Evolutionary conservation across 345 rosid genomes (phyloP), one percentile per base, ranked within the genome.

Genomic region (Eucalyptus shirleyi): DNA sequence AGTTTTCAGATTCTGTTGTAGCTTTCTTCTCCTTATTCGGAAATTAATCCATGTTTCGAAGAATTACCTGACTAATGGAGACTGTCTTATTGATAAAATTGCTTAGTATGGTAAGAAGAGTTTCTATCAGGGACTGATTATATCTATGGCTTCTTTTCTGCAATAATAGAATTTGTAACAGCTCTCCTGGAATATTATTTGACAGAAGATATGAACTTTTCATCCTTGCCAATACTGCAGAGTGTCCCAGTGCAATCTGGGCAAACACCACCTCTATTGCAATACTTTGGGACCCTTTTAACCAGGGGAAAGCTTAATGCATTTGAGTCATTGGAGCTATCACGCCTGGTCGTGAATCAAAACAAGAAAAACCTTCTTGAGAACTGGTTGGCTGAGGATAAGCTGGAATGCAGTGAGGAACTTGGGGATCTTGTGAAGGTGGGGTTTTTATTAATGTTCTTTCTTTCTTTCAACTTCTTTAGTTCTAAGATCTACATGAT

Each of bases 341-440:
- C 99, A 86, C 99, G 99, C 55, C 98, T 98, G 59, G 99, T 98
- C 65, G 99, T 97, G 90, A 98, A 97, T 91, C 99, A 98, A 93
- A 98, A 98, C 93, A 98, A 98, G 91, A 97, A 96, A 93, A 98
- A 98, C 91, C 98, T 98, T 87, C 91, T 98, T 91, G 98, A 98
- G 94, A 96, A 96, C 89, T 98, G 99, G 99, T 92, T 98, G 94
- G 97, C 96, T 8, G 99, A 98, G 93, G 99, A 98, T 92, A 98
- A 98, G 93, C 92, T 98, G 94, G 99, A 98, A 91, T 98, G 99
- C 88, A 97, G 97, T 88, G 99, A 98, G 93, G 99, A 98, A 90
- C 98, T 98, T 87, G 99, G 99, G 69, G 99, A 98, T 91, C 98
- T 98, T 90, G 99, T 97, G 91, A 98, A 98, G 98, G 99, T 97